A percentile compares a stretch with the other conserved stretches of the same genome.
These are phyloP conservation scores for Phytopythium helicoides DNA, from an alignment of 352 stramenopile genomes.

Conservation along the genomic window DNA sequence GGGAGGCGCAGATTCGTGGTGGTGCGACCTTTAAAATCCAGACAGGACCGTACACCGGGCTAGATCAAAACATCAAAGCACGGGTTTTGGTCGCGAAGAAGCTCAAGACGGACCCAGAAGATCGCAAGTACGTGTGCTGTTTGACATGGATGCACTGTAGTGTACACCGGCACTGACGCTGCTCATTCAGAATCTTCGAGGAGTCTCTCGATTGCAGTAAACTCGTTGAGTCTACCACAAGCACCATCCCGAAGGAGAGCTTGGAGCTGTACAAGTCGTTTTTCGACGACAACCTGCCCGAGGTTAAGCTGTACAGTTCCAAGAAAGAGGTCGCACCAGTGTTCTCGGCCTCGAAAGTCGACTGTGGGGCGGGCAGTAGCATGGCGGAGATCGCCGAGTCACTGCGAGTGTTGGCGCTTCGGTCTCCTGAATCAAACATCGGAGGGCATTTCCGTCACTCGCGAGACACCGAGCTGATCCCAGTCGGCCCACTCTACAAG, in stretches of 20 bases:
- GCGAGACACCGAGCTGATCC: conserved; percentile 50
- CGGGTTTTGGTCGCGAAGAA: conserved; percentile 79
- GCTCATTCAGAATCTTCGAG: conserved; percentile 50
- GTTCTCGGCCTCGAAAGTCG: conserved; percentile 20
- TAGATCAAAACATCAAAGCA: conserved; percentile 82
- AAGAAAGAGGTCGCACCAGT: conserved; percentile 8
- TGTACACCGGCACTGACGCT: background rate
- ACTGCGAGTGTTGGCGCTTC: conserved; percentile 26
- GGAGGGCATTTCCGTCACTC: conserved; percentile 9
- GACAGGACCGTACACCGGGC: conserved; percentile 60
- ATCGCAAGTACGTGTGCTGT: conserved; percentile 38
- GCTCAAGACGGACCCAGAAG: conserved; percentile 63
- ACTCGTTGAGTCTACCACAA: conserved; percentile 44
- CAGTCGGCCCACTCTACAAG: conserved; percentile 71
- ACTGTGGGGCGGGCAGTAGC: background rate
- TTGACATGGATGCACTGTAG: background rate
- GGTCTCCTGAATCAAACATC: conserved; percentile 20
- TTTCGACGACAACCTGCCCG: conserved; percentile 67
- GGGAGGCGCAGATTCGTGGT: conserved; percentile 61
- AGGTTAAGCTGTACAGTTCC: conserved; percentile 45
- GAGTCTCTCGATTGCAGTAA: conserved; percentile 70
- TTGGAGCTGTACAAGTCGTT: conserved; percentile 83
- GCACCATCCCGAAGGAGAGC: conserved; percentile 57
- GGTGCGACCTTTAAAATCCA: conserved; percentile 84
- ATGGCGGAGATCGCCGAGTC: conserved; percentile 22